These are phyloP conservation scores for Diaporthe vaccinii DNA, from an alignment of 2,329 filamentous ascomycete species.

Conservation along the genomic window DNA sequence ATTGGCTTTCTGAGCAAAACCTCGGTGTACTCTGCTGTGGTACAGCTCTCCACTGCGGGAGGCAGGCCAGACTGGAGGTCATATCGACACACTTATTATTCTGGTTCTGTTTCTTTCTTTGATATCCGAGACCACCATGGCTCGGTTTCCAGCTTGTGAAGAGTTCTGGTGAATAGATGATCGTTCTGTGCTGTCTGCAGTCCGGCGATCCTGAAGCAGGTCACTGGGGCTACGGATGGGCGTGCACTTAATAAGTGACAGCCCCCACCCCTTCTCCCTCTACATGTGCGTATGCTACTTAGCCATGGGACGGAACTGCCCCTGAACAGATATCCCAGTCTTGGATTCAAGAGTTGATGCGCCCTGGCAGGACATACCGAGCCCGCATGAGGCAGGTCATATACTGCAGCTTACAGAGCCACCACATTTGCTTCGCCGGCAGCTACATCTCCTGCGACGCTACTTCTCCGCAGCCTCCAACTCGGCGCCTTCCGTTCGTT, in stretches of 20 bases:
- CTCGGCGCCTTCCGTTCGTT: neutral
- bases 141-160: neutral
- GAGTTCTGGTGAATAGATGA: neutral
- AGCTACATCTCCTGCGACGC: neutral
- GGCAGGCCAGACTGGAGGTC: neutral
- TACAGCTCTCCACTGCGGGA: neutral
- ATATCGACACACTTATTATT: no score
- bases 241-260: neutral
- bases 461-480: neutral
- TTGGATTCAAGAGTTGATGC: neutral
- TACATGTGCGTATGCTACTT: neutral
- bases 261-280: neutral
- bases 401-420: neutral
- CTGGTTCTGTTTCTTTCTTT: neutral
- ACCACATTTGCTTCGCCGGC: neutral
- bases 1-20: neutral
- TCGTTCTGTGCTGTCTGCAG: neutral
- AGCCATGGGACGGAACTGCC: neutral
- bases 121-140: neutral
- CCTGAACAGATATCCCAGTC: neutral
- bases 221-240: neutral
- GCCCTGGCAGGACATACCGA: neutral
- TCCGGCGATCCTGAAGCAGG: neutral
- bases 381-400: slow-evolving; percentile 8
- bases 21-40: neutral